Base-by-base conservation (phyloP, 768 basidiomycete genomes). In the Lactarius hatsudake region DNA sequence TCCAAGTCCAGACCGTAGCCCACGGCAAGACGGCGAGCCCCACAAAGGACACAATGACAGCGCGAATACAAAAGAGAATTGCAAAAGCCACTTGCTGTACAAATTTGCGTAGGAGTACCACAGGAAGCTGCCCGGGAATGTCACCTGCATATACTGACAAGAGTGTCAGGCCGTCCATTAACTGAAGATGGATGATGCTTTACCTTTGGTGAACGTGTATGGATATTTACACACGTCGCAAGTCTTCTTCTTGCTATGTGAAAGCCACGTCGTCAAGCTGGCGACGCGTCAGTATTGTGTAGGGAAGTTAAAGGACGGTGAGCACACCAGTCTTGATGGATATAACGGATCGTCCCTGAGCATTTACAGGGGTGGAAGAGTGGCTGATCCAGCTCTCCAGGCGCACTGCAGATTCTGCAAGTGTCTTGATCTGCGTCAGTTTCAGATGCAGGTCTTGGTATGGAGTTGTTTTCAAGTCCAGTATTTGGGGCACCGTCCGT, bases 331-430 rank as follows among this genome's bases (percentile, higher is more conserved):
- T 96, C 94, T 75, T 97, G 93, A 78, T 98, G 96, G 28, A 98
- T 96, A 73, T 95, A 96, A 62, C 93, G 85, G 67, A 98, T 97
- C 4, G 94, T 96, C n/a, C 96, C 96, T 6, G 94, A 94, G 75
- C 96, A 98, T 82, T 94, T 96, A 79, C 96, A 98, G 6, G 96
- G 96, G 78, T 96, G 86, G 74, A 94, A 96, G 62, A 97, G 85
- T 10, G 95, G 96, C 69, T 93, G 90, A 71, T 88, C 91, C 26
- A 85, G 86, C 75, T 97, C 95, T 36, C 87, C 92, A 54, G 94
- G 94, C 58, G 91, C 89, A 73, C 95, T 93, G 83, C 96, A 98
- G 75, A 98, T 97, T 74, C 96, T 86, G 78, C 96, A 98, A 72
- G 94, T 96, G 76, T 96, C 94, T 90, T 74, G 54, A 69, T 57